Percentiles rank a stretch among this genome's conserved stretches.
These are phyloP conservation scores for Arachis hypogaea DNA, from an alignment of 306 rosid species.

Conservation along the genomic window DNA sequence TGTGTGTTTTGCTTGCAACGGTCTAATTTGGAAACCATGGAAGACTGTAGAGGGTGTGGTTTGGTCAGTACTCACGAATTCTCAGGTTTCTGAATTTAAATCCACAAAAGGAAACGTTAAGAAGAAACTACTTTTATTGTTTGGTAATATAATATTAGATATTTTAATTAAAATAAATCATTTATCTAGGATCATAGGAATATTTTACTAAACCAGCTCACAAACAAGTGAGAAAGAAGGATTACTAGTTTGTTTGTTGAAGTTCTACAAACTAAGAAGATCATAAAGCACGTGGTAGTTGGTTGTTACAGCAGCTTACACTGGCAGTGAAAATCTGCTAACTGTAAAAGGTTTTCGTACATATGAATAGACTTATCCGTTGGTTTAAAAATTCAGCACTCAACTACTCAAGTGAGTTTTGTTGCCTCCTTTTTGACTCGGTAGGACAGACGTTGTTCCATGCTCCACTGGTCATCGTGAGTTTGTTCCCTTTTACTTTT, in stretches of 20 bases:
- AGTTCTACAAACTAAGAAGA: neutral
- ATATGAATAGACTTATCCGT: neutral
- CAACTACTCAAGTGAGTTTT: conserved; percentile 20
- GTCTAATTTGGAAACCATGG: neutral
- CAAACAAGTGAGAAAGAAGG: too few relatives aligned
- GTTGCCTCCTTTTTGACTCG: conserved; percentile 4
- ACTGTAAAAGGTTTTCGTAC: neutral
- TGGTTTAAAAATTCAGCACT: conserved; percentile 1
- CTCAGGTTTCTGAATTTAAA: neutral
- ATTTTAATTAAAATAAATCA: too few relatives aligned
- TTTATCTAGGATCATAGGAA: too few relatives aligned
- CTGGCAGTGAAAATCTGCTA: neutral
- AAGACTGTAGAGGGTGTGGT: neutral
- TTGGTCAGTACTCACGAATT: neutral
- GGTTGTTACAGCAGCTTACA: neutral
- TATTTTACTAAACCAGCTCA: too few relatives aligned
- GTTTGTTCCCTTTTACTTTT: neutral
- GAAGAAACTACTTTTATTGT: neutral
- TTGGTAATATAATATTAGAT: too few relatives aligned
- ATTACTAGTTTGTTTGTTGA: too few relatives aligned
- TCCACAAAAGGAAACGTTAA: neutral
- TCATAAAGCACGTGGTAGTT: neutral
- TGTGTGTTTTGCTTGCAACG: conserved; percentile 32
- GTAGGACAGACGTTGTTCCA: neutral
- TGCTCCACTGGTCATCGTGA: neutral